phyloP scores from a whole-genome alignment of 345 rosid species.

The Gossypium sturtianum region DNA sequence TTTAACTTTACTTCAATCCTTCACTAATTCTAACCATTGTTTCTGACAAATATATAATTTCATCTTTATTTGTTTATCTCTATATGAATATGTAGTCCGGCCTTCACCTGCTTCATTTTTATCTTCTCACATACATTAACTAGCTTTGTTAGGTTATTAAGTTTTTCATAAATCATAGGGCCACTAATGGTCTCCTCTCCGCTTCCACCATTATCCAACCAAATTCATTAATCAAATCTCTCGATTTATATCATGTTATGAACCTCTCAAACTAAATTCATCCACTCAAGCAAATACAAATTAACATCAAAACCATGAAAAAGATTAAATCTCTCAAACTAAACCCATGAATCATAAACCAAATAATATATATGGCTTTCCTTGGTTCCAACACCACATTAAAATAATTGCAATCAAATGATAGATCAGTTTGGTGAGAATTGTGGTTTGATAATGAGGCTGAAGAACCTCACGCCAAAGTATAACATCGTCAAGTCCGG shows the following conservation, averaged over 20 bases:
- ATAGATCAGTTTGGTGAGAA: not conserved
- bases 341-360: not conserved
- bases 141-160: no score
- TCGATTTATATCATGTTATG: no score
- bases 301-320: no score
- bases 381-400: not conserved
- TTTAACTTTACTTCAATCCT: not conserved
- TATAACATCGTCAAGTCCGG: slow-evolving; percentile 12
- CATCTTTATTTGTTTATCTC: not conserved
- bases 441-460: not conserved
- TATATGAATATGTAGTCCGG: no score
- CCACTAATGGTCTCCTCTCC: no score
- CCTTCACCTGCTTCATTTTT: no score
- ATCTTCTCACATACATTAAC: no score
- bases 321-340: no score
- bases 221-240: no score
- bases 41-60: not conserved
- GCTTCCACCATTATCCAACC: rapidly evolving
- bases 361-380: not conserved
- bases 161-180: no score
- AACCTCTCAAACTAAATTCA: no score
- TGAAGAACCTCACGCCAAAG: not conserved
- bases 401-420: not conserved
- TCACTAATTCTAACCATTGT: not conserved
- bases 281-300: no score